Base-by-base conservation (phyloP, 1,139 yeast species). In the Saccharomyces hybrid region DNA sequence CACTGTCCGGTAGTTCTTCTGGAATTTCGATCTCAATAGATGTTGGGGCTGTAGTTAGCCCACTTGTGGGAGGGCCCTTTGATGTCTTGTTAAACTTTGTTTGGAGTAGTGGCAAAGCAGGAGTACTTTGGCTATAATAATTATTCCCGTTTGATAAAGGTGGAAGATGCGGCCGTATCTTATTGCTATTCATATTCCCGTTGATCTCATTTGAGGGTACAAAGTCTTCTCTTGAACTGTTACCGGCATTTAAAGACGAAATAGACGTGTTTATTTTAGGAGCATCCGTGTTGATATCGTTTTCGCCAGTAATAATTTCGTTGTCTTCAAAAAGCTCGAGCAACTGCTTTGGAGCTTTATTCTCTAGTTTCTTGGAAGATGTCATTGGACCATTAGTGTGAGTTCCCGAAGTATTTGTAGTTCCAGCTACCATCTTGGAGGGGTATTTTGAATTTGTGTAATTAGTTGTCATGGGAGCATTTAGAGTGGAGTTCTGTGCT, bases 341-440 rank as follows among this genome's bases (percentile, higher is more conserved):
- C 46, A 89, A 72, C 2, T 95, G 85, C 64, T 81, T 83, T 0
- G 96, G 95, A 0, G 88, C 84, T 52, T 77, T 84, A 51, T 74
- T 71, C 57, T 64, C 72, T 14, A 63, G 50, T 27, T 57, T 64
- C 47, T 60, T 63, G 4, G 48, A 44, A 3, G 26, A 29, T 34
- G 28, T 27, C 16, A 44, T 53, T 2, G 59, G 54, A 20, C 56
- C 56, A 13, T 61, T 61, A 25, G 53, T 60, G 44, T 60, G 56
- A 2, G 64, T 57, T 8, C 62, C 65, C 20, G 61, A 64, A n/a
- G 59, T 56, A 46, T 63, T 66, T 16, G 63, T 58, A n/a, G 65
- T 66, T 29, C 61, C 67, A 8, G 63, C 66, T 32, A 62, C 60
- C 46, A 55, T 52, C 38, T 57, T 53, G 16, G 60, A 51, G 49